Evolutionary conservation across 1,284 basidiomycete genomes (phyloP).

Genomic region (Ganoderma boninense): DNA sequence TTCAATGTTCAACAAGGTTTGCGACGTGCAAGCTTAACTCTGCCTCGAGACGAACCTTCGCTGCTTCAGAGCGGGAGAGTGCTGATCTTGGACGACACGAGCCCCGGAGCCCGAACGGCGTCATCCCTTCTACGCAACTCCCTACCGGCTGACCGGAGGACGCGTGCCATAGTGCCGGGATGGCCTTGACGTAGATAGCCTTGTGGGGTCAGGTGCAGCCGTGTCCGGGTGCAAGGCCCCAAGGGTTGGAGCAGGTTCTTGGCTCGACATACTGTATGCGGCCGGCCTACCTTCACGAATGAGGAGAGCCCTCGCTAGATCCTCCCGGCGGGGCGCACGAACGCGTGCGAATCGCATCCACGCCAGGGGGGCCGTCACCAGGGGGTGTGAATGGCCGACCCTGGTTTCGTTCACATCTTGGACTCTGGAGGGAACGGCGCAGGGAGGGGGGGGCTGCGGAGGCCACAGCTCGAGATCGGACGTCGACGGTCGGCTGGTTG

Average conservation of each 20-base stretch:
- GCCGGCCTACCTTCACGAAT: background rate
- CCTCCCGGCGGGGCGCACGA: background rate
- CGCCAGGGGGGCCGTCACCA: background rate
- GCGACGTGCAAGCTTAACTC: background rate
- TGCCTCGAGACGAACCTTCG: background rate
- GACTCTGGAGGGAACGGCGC: background rate
- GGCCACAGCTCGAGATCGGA: constrained; percentile 1
- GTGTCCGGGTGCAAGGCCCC: background rate
- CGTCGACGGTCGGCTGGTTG: background rate
- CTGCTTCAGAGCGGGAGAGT: background rate
- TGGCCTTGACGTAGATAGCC: background rate
- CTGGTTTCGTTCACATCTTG: background rate
- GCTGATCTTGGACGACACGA: background rate
- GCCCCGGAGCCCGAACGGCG: background rate
- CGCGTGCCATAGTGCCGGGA: background rate
- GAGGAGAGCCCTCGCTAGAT: background rate
- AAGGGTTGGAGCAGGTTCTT: background rate
- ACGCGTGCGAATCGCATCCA: background rate
- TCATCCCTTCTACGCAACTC: background rate
- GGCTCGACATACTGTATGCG: background rate
- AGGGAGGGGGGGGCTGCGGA: background rate
- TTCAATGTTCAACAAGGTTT: background rate
- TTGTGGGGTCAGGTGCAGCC: background rate
- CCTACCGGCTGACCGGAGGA: background rate
- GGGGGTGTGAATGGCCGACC: background rate